Evolutionary conservation across 352 stramenopile species (phyloP).

Genomic region (Globisporangium perplexum): DNA sequence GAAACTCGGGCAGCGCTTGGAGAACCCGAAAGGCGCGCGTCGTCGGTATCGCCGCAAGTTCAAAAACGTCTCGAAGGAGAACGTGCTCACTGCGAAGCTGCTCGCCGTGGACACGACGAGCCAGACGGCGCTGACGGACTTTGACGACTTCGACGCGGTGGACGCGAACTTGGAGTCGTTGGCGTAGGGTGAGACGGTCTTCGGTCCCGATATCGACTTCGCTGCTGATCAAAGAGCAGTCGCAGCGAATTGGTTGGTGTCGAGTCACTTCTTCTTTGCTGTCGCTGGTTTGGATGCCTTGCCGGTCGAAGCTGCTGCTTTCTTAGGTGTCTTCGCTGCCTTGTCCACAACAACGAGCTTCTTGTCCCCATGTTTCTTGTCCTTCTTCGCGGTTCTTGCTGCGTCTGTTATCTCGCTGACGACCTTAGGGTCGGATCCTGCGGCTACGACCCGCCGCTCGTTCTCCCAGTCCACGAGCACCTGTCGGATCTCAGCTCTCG

Average conservation of each 20-base stretch:
- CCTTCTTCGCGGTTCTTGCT: constrained; percentile 1
- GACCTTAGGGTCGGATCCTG: neutral
- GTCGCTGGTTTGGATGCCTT: neutral
- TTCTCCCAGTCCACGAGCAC: constrained; percentile 68
- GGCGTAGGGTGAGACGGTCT: neutral
- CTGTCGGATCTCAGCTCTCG: constrained; percentile 59
- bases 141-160: constrained; percentile 7
- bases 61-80: constrained; percentile 15
- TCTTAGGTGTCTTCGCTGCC: neutral
- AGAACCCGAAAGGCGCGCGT: constrained; percentile 14
- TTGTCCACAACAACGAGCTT: neutral
- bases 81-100: constrained; percentile 30
- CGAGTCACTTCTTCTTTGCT: constrained; percentile 3
- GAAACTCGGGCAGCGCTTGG: constrained; percentile 24
- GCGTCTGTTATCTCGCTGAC: neutral
- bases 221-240: neutral
- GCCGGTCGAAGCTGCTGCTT: neutral
- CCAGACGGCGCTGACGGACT: constrained; percentile 6
- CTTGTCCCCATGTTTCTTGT: constrained; percentile 4
- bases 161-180: constrained; percentile 4
- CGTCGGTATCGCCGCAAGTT: constrained; percentile 15
- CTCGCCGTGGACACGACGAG: constrained; percentile 12
- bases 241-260: neutral
- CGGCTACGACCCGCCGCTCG: constrained; percentile 23
- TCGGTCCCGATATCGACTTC: neutral